Evolutionary conservation across 257 asterid species (phyloP).

Genomic region (Solanum etuberosum): DNA sequence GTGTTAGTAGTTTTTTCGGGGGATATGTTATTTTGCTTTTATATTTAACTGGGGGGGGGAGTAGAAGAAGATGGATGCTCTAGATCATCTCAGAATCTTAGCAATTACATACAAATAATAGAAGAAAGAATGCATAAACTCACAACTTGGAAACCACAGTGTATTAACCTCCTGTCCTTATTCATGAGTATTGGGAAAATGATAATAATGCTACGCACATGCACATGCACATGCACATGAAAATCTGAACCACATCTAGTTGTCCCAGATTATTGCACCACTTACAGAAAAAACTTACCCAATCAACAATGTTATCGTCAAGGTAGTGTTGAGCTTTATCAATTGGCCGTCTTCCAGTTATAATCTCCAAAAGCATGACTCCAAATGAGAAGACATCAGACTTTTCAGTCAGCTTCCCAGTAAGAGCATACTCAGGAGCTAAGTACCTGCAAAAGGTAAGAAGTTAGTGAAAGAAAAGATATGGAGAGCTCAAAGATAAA

Average conservation of each 20-base stretch:
- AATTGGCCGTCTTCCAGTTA: slow-evolving; percentile 83
- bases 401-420: slow-evolving; percentile 78
- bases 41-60: background rate
- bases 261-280: background rate
- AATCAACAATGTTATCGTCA: slow-evolving; percentile 81
- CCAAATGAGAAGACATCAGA: slow-evolving; percentile 92
- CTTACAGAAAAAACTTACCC: slow-evolving; percentile 39
- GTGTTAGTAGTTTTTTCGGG: background rate
- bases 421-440: slow-evolving; percentile 94
- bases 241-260: background rate
- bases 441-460: slow-evolving; percentile 43
- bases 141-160: background rate
- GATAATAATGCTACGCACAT: background rate
- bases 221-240: background rate
- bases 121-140: background rate
- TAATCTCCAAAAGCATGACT: slow-evolving; percentile 77
- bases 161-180: background rate
- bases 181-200: background rate
- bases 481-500: background rate
- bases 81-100: background rate
- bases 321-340: slow-evolving; percentile 73
- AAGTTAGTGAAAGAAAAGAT: background rate
- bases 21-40: background rate
- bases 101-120: background rate
- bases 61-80: background rate